Evolutionary conservation across 441 rosid genomes (phyloP).

Genomic region (Populus hybrid): DNA sequence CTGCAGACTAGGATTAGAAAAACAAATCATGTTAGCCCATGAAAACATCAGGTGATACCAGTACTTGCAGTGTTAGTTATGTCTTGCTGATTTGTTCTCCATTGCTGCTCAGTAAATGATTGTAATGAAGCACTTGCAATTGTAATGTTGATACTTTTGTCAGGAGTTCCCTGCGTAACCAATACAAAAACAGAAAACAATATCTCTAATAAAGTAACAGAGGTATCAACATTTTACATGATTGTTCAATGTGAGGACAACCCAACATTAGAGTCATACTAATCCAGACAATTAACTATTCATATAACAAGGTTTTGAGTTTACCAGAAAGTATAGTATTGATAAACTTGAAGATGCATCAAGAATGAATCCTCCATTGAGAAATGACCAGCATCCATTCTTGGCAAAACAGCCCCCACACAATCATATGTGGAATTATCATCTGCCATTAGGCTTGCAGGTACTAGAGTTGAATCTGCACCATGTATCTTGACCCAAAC

Average conservation of each 20-base stretch:
- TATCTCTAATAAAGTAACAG: background rate
- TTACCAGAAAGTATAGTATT: slow-evolving; percentile 50
- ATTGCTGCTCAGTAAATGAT: slow-evolving; percentile 55
- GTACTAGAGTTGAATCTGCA: slow-evolving; percentile 43
- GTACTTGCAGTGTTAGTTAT: slow-evolving; percentile 47
- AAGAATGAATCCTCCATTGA: slow-evolving; percentile 80
- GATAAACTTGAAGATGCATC: slow-evolving; percentile 48
- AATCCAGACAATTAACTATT: background rate
- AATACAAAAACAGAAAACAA: background rate
- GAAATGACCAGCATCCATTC: slow-evolving; percentile 84
- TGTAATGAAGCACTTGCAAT: slow-evolving; percentile 24
- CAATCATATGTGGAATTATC: slow-evolving; percentile 35
- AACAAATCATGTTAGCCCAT: too few relatives aligned
- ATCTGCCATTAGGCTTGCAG: slow-evolving; percentile 61
- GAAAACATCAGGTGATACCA: background rate
- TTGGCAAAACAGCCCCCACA: slow-evolving; percentile 67
- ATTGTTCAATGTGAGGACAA: background rate
- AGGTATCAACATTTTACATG: background rate
- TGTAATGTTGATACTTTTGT: slow-evolving; percentile 29
- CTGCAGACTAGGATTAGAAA: background rate
- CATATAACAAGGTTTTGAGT: too few relatives aligned
- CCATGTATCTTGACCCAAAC: slow-evolving; percentile 73
- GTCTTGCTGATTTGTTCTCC: slow-evolving; percentile 61
- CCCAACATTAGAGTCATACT: background rate
- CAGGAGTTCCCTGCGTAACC: slow-evolving; percentile 34